Evolutionary conservation across 2,329 filamentous ascomycete genomes (phyloP).

Genomic region (Cercospora sp.): DNA sequence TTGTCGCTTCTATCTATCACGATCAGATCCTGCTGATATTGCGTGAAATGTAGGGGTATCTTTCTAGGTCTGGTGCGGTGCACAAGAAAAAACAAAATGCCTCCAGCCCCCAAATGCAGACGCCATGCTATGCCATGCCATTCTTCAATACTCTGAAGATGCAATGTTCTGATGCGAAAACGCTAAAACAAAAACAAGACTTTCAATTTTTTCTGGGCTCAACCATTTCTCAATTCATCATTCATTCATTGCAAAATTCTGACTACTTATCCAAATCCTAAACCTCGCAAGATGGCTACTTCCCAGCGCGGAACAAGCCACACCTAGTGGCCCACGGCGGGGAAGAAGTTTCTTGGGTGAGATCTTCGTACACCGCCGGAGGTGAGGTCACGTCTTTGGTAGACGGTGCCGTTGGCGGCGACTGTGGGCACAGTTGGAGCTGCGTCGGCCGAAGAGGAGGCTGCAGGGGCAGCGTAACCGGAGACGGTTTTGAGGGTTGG

Average conservation of each 20-base stretch:
- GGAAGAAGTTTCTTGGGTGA: conserved; percentile 9
- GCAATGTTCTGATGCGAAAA: background rate
- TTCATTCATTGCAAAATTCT: background rate
- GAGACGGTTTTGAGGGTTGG: conserved; percentile 6
- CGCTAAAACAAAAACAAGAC: background rate
- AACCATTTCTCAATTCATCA: background rate
- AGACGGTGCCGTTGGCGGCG: conserved; percentile 15
- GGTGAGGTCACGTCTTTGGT: background rate
- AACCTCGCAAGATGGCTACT: background rate
- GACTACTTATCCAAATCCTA: background rate
- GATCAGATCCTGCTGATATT: background rate
- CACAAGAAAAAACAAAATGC: background rate
- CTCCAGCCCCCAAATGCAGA: background rate
- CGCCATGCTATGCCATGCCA: background rate
- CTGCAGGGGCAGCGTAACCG: background rate
- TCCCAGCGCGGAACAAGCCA: background rate
- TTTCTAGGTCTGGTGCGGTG: no score
- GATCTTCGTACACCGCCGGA: background rate
- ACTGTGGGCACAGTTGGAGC: conserved; percentile 8
- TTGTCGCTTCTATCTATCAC: background rate
- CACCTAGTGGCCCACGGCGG: background rate
- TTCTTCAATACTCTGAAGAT: no score
- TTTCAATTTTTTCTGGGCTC: background rate
- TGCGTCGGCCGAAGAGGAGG: background rate
- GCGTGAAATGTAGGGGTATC: background rate